A percentile compares a stretch with the other conserved stretches of the same genome.
Conservation (phyloP, 2,329 filamentous ascomycete species). For the Colletotrichum trifolii region DNA sequence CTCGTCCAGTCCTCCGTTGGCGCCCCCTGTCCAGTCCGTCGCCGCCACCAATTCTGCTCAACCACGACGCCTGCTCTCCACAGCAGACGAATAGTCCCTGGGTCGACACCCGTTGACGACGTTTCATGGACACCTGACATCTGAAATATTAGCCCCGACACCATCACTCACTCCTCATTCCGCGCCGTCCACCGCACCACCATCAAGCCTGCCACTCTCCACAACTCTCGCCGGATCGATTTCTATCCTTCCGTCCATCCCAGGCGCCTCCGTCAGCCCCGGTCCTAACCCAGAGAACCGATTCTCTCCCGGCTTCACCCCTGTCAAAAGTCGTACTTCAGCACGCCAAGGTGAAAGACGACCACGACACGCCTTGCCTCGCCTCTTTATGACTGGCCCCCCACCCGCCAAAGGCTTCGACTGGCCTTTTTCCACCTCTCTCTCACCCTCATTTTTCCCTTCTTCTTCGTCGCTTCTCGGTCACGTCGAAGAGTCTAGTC, state of each 20-base stretch:
- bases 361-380: slow-evolving; percentile 15
- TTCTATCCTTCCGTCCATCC: slow-evolving; percentile 29
- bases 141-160: slow-evolving; percentile 41
- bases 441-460: slow-evolving; percentile 46
- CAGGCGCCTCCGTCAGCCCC: slow-evolving; percentile 15
- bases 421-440: slow-evolving; percentile 39
- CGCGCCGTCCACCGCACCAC: slow-evolving; percentile 20
- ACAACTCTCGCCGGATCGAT: slow-evolving; percentile 24
- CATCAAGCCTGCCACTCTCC: slow-evolving; percentile 16
- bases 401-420: slow-evolving; percentile 42
- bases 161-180: slow-evolving; percentile 17
- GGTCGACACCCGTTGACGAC: slow-evolving; percentile 42
- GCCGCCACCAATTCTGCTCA: slow-evolving; percentile 36
- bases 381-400: slow-evolving; percentile 54
- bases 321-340: slow-evolving; percentile 31
- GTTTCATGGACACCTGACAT: slow-evolving; percentile 55
- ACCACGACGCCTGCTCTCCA: not conserved
- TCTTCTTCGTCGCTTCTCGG: slow-evolving; percentile 48
- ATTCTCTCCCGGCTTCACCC: slow-evolving; percentile 27
- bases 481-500: slow-evolving; percentile 58
- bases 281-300: slow-evolving; percentile 26
- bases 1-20: slow-evolving; percentile 27
- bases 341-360: slow-evolving; percentile 29
- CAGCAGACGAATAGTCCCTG: slow-evolving; percentile 29
- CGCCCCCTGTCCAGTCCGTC: slow-evolving; percentile 33